Evolutionary conservation across 306 rosid species (phyloP).

Genomic region (Begonia peltatifolia): DNA sequence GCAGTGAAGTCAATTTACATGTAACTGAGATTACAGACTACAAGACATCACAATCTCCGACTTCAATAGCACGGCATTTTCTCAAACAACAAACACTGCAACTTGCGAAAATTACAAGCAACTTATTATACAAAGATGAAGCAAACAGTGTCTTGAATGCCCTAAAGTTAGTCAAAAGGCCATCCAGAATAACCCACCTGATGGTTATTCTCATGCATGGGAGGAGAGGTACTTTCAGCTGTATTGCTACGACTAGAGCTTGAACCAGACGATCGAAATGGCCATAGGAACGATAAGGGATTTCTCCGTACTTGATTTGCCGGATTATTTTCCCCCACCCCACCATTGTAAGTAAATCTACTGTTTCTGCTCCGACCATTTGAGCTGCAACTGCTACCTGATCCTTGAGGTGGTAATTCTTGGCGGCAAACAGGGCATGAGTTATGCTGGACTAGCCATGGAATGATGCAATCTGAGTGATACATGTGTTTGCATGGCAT

Average conservation of each 20-base stretch:
- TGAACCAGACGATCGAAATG: conserved; percentile 11
- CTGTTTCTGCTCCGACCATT: conserved; percentile 6
- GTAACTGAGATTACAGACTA: too few species aligned
- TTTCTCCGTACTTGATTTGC: conserved; percentile 9
- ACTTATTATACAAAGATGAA: too few species aligned
- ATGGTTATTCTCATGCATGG: conserved; percentile 1
- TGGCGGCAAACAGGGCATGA: conserved; percentile 16
- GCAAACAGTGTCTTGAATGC: neutral
- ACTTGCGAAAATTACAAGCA: too few species aligned
- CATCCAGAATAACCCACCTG: conserved; percentile 4
- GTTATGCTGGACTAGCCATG: conserved; percentile 18
- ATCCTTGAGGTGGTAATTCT: conserved; percentile 11
- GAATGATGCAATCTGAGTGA: conserved; percentile 13
- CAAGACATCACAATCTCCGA: too few species aligned
- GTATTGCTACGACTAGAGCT: conserved; percentile 3
- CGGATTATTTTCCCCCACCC: conserved; percentile 2
- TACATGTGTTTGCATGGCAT: conserved; percentile 16
- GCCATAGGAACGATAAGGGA: conserved; percentile 13
- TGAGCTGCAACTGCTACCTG: conserved; percentile 2
- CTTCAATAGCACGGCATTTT: too few species aligned
- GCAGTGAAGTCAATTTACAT: too few species aligned
- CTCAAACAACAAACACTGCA: too few species aligned
- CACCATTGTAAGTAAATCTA: neutral
- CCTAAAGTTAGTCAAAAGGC: neutral
- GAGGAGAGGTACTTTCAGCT: conserved; percentile 4